Conservation (phyloP, 495 filamentous ascomycete genomes). For the Neurospora sp. region DNA sequence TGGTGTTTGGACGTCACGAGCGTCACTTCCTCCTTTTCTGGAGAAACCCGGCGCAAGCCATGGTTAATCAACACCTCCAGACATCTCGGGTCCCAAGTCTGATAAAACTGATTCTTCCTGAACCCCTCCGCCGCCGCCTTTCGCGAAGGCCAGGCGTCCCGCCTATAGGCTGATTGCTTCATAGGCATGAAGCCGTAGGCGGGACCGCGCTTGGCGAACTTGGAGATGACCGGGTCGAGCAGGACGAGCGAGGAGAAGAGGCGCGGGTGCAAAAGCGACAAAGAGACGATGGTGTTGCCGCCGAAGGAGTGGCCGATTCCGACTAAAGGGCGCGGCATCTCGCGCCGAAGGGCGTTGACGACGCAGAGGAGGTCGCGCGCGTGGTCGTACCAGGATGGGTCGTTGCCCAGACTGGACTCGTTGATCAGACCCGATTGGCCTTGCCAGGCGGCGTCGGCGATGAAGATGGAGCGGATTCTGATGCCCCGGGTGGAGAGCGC, state of each 20-base stretch:
- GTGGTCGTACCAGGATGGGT: constrained; percentile 83
- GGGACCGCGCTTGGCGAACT: constrained; percentile 24
- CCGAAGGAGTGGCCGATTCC: constrained; percentile 90
- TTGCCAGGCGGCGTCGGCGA: constrained; percentile 70
- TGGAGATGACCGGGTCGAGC: constrained; percentile 61
- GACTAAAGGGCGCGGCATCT: constrained; percentile 82
- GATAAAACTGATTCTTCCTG: constrained; percentile 54
- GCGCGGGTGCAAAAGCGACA: constrained; percentile 69
- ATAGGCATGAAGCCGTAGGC: constrained; percentile 20
- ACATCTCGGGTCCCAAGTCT: constrained; percentile 62
- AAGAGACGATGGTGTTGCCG: constrained; percentile 52
- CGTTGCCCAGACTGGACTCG: constrained; percentile 62
- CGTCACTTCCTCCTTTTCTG: constrained; percentile 30
- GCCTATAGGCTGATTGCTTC: constrained; percentile 41
- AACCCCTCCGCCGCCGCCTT: constrained; percentile 52
- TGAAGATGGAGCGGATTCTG: constrained; percentile 73
- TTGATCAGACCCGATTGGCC: constrained; percentile 69
- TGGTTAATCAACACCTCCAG: constrained; percentile 54
- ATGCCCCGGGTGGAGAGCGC: constrained; percentile 41
- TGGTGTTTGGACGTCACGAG: constrained; percentile 56
- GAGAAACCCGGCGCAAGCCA: constrained; percentile 41
- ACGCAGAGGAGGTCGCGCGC: constrained; percentile 79
- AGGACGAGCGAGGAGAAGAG: constrained; percentile 68
- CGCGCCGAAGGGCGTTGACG: constrained; percentile 68
- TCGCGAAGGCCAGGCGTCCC: constrained; percentile 63